phyloP scores from a whole-genome alignment of 2,329 filamentous ascomycete genomes.

The Xylariaceae sp. region DNA sequence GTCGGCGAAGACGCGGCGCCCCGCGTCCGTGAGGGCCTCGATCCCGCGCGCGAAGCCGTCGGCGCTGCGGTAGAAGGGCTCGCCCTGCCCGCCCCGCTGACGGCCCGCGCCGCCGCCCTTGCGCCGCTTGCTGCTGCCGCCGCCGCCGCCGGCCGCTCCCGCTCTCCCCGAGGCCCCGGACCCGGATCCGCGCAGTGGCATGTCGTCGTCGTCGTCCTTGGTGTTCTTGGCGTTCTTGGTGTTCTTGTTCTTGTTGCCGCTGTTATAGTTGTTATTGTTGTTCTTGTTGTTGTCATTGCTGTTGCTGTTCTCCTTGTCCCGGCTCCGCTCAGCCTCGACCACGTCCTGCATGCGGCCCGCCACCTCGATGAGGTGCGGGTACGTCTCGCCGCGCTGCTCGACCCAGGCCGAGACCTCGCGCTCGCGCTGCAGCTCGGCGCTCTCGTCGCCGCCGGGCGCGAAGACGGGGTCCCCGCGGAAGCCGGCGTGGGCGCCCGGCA shows the following conservation, averaged over 20 bases:
- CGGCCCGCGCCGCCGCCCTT: conserved; percentile 15
- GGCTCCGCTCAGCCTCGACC: conserved; percentile 19
- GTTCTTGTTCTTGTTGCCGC: no score
- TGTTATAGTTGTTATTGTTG: no score
- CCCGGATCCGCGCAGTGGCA: no score
- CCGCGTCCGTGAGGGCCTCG: conserved; percentile 26
- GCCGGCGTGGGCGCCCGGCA: conserved; percentile 27
- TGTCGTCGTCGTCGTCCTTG: no score
- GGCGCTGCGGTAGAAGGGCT: conserved; percentile 35
- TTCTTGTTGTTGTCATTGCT: no score
- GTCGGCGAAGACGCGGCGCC: conserved; percentile 27
- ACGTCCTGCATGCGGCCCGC: conserved; percentile 23
- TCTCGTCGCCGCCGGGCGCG: conserved; percentile 5
- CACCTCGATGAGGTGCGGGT: conserved; percentile 26
- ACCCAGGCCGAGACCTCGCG: conserved; percentile 22
- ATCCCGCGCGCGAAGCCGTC: conserved; percentile 29
- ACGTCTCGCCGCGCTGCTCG: conserved; percentile 27
- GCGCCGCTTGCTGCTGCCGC: neutral
- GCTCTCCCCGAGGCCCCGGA: no score
- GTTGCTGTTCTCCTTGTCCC: no score
- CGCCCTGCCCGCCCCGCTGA: conserved; percentile 34
- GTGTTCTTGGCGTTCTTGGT: no score
- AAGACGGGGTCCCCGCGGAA: conserved; percentile 27
- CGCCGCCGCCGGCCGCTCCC: no score
- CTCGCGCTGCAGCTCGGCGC: conserved; percentile 21